Evolutionary conservation across 2,329 filamentous ascomycete genomes (phyloP).

Genomic region (Diaporthe citri): DNA sequence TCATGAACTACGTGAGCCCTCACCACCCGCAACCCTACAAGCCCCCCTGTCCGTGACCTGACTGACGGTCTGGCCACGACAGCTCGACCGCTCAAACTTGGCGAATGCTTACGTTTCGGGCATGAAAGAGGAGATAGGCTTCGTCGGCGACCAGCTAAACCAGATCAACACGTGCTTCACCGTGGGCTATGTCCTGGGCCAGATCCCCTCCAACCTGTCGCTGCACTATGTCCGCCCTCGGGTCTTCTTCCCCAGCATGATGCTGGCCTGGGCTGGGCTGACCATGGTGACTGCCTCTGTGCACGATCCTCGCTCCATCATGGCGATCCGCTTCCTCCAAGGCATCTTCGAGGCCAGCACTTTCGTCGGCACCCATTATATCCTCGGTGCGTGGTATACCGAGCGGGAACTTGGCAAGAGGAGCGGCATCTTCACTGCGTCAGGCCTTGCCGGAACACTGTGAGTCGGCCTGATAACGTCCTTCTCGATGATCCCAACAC

Average conservation of each 20-base stretch:
- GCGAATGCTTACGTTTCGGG: constrained; percentile 68
- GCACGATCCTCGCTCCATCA: constrained; percentile 65
- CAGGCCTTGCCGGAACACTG: constrained; percentile 71
- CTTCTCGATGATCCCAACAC: background rate
- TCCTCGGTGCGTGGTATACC: constrained; percentile 73
- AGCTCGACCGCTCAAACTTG: constrained; percentile 65
- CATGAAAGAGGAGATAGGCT: constrained; percentile 64
- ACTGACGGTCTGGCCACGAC: constrained; percentile 3
- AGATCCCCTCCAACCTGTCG: constrained; percentile 72
- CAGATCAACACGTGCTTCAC: constrained; percentile 66
- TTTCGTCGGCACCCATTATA: constrained; percentile 70
- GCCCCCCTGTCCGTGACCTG: background rate
- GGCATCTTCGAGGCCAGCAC: constrained; percentile 68
- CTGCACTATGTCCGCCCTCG: constrained; percentile 73
- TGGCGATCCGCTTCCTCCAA: constrained; percentile 70
- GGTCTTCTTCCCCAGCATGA: constrained; percentile 74
- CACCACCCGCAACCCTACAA: background rate
- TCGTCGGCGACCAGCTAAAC: constrained; percentile 63
- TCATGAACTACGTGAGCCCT: constrained; percentile 50
- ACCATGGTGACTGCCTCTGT: constrained; percentile 72
- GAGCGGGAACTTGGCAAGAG: constrained; percentile 72
- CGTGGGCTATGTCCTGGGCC: constrained; percentile 60
- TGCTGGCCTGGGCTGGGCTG: constrained; percentile 72
- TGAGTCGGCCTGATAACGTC: constrained; percentile 43
- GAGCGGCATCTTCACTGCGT: constrained; percentile 71